Percentiles rank a stretch among this genome's conserved stretches.
phyloP scores from a whole-genome alignment of 2,329 filamentous ascomycete genomes.

The Fusarium goolgardi region DNA sequence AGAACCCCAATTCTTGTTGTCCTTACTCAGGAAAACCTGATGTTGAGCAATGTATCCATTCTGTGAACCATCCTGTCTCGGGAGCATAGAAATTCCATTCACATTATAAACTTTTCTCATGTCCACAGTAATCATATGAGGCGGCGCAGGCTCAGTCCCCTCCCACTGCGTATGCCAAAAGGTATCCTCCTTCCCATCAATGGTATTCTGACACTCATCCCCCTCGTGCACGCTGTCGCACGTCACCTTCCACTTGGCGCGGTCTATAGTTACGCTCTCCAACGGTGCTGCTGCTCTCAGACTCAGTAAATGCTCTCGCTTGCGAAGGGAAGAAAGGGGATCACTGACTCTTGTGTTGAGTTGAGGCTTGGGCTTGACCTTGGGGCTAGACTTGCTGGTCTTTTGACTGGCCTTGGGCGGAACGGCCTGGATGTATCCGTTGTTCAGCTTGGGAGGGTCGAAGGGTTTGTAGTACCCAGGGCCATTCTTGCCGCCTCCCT shows the following conservation, averaged over 20 bases:
- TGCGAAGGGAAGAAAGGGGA: not conserved
- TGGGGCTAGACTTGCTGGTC: not conserved
- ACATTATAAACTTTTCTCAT: conserved; percentile 23
- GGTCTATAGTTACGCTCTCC: conserved; percentile 15
- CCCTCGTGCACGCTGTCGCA: conserved; percentile 24
- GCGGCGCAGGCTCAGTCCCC: conserved; percentile 11
- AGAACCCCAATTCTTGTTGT: conserved; percentile 17
- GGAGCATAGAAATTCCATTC: conserved; percentile 32
- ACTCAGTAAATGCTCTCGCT: conserved; percentile 15
- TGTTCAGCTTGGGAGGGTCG: conserved; percentile 15
- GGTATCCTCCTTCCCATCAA: conserved; percentile 4
- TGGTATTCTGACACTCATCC: conserved; percentile 20
- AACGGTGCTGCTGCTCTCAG: conserved; percentile 25
- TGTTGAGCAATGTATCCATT: conserved; percentile 27
- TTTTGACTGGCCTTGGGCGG: not conserved
- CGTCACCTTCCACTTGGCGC: conserved; percentile 19
- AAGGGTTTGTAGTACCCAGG: not conserved
- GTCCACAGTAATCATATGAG: conserved; percentile 34
- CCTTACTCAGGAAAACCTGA: conserved; percentile 18
- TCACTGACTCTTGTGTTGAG: conserved; percentile 10
- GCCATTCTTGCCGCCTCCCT: conserved; percentile 19
- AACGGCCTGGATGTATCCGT: conserved; percentile 13
- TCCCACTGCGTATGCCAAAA: conserved; percentile 33
- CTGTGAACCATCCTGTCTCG: conserved; percentile 20
- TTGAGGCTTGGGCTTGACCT: conserved; percentile 10